phyloP scores from a whole-genome alignment of 306 rosid species.

The Trifolium fragiferum region DNA sequence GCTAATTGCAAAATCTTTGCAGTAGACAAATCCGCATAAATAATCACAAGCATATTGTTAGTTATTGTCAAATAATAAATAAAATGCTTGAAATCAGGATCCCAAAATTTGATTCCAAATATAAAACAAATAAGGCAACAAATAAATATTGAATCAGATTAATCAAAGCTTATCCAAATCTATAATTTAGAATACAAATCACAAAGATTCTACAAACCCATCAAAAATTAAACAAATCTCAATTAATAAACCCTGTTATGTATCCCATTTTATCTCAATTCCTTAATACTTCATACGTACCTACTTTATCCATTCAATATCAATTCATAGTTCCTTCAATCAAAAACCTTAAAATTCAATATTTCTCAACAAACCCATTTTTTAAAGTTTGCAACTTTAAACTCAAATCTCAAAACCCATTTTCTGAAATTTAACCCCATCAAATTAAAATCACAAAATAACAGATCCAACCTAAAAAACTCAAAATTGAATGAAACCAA shows the following conservation, averaged over 20 bases:
- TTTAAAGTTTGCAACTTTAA: conserved; percentile 20
- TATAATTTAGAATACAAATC: neutral
- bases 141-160: neutral
- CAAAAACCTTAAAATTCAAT: neutral
- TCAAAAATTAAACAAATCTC: neutral
- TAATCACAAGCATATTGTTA: too few species aligned
- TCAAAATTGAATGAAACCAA: neutral
- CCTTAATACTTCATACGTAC: too few species aligned
- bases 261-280: too few species aligned
- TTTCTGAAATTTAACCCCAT: neutral
- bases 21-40: too few species aligned
- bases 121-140: conserved; percentile 12
- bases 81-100: conserved; percentile 37
- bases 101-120: conserved; percentile 1
- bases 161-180: neutral
- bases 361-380: conserved; percentile 17
- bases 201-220: neutral
- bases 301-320: too few species aligned
- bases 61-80: neutral
- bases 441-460: neutral
- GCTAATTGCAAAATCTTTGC: too few species aligned
- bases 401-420: conserved; percentile 22
- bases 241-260: neutral
- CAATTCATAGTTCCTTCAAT: neutral
- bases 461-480: neutral